Evolutionary conservation across 192 early-diverging fungal species (phyloP).

Genomic region (Rhizophagus clarus): DNA sequence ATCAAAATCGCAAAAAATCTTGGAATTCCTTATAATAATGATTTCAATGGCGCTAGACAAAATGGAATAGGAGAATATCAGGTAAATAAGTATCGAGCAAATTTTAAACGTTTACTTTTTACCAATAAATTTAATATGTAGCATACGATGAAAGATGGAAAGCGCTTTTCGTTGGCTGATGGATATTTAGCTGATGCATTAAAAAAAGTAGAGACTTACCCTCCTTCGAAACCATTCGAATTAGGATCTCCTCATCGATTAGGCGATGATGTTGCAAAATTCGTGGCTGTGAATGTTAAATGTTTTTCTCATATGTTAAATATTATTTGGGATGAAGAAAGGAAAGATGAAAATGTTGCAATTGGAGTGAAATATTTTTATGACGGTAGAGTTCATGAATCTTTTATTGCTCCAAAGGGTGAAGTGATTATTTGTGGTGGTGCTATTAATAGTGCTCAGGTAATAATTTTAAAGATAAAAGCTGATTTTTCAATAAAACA

Average conservation of each 20-base stretch:
- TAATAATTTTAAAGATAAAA: neutral
- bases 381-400: neutral
- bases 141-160: neutral
- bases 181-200: neutral
- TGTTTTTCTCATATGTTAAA: neutral
- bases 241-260: neutral
- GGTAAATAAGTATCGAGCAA: neutral
- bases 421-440: neutral
- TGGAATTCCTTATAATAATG: neutral
- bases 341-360: neutral
- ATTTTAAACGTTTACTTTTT: neutral
- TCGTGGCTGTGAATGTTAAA: neutral
- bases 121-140: neutral
- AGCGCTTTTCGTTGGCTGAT: neutral
- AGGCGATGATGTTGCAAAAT: neutral
- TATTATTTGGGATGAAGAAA: slow-evolving; percentile 11
- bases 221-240: neutral
- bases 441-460: neutral
- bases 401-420: slow-evolving; percentile 14
- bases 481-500: neutral
- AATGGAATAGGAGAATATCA: neutral
- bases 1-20: neutral
- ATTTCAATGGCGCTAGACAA: neutral
- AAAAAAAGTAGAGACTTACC: neutral
- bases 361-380: neutral